Evolutionary conservation across 2,329 filamentous ascomycete genomes (phyloP).

Genomic region (Curvularia spicifera): DNA sequence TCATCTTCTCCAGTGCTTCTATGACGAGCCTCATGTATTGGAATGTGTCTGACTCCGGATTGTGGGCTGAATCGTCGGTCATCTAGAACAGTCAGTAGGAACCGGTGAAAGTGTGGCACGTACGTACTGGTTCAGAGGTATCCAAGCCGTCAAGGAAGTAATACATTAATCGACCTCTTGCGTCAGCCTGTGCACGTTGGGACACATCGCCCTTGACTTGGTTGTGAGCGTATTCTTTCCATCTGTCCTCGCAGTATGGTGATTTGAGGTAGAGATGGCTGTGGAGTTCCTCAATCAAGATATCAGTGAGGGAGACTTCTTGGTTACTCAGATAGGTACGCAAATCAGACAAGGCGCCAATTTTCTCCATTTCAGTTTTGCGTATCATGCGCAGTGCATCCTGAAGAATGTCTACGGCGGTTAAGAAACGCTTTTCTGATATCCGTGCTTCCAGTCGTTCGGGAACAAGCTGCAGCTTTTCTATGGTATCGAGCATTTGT

Average conservation of each 20-base stretch:
- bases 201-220: slow-evolving; percentile 58
- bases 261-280: slow-evolving; percentile 98
- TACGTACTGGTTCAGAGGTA: slow-evolving; percentile 50
- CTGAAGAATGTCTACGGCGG: slow-evolving; percentile 89
- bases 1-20: slow-evolving; percentile 88
- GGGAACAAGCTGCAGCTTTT: slow-evolving; percentile 86
- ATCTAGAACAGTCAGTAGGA: slow-evolving; percentile 53
- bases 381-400: slow-evolving; percentile 83
- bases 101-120: neutral
- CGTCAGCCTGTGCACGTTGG: slow-evolving; percentile 42
- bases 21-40: slow-evolving; percentile 88
- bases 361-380: slow-evolving; percentile 87
- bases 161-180: slow-evolving; percentile 62
- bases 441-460: slow-evolving; percentile 93
- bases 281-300: slow-evolving; percentile 94
- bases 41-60: slow-evolving; percentile 94
- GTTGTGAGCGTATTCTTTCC: slow-evolving; percentile 79
- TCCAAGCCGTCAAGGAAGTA: slow-evolving; percentile 65
- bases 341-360: slow-evolving; percentile 85
- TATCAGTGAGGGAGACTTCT: slow-evolving; percentile 89
- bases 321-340: slow-evolving; percentile 90
- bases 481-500: slow-evolving; percentile 80
- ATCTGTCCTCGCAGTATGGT: slow-evolving; percentile 94
- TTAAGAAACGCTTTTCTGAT: slow-evolving; percentile 93
- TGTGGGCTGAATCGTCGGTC: slow-evolving; percentile 87